Percentiles rank a stretch among this genome's conserved stretches.
phyloP scores from a whole-genome alignment of 2,329 filamentous ascomycete genomes.

The Xylariaceae sp. region DNA sequence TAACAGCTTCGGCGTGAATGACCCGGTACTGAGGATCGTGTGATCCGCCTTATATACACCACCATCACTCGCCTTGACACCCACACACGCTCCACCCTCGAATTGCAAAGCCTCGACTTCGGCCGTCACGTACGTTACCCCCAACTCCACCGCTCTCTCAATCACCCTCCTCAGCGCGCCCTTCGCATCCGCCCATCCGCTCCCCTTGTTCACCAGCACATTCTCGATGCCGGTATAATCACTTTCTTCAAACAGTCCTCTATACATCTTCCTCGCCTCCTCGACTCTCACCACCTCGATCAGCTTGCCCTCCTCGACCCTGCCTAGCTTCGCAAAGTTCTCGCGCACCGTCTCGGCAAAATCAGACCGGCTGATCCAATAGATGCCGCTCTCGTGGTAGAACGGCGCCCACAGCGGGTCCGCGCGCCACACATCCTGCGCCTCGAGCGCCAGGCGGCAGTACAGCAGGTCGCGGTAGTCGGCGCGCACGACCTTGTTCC shows the following conservation, averaged over 20 bases:
- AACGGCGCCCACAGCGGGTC: slow-evolving; percentile 41
- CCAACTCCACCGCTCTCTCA: slow-evolving; percentile 39
- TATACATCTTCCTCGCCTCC: slow-evolving; percentile 44
- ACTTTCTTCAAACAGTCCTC: slow-evolving; percentile 47
- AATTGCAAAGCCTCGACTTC: slow-evolving; percentile 40
- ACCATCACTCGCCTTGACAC: slow-evolving; percentile 40
- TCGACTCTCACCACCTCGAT: slow-evolving; percentile 41
- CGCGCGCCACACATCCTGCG: slow-evolving; percentile 49
- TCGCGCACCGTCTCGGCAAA: slow-evolving; percentile 31
- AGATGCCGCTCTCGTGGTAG: slow-evolving; percentile 48
- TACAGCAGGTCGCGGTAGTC: slow-evolving; percentile 65
- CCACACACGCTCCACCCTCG: slow-evolving; percentile 24
- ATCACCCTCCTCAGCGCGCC: slow-evolving; percentile 46
- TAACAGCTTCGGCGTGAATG: slow-evolving; percentile 45
- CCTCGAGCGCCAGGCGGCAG: slow-evolving; percentile 60
- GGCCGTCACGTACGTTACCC: slow-evolving; percentile 46
- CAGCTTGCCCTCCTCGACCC: slow-evolving; percentile 15
- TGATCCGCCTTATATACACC: slow-evolving; percentile 36
- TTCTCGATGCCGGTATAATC: slow-evolving; percentile 49
- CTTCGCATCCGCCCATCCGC: slow-evolving; percentile 53
- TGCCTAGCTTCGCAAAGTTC: slow-evolving; percentile 24
- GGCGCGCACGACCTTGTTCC: slow-evolving; percentile 68
- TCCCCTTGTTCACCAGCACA: slow-evolving; percentile 49
- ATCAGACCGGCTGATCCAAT: slow-evolving; percentile 30
- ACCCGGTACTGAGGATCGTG: slow-evolving; percentile 42